Evolutionary conservation across 192 early-diverging fungal species (phyloP), one percentile per base, ranked within the genome.

Genomic region (Linnemannia hyalina): DNA sequence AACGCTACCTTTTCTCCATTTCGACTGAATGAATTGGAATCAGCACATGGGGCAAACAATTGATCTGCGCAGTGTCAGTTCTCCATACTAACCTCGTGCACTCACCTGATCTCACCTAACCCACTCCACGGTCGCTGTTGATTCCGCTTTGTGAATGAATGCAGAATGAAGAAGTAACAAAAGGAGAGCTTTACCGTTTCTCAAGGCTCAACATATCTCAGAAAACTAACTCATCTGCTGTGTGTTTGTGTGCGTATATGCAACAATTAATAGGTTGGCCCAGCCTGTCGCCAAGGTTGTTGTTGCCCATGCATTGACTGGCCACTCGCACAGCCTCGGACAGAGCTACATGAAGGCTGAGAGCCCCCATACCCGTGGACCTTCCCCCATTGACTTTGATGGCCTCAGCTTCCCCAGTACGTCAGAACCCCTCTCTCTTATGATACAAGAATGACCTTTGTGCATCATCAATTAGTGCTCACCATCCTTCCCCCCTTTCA

Each of bases 401-500:
- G 96, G 96, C 10, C 88, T 96, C 60, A 96, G 94, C 85, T 96
- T 95, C 93, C 96, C 96, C 52, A 96, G 96, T 96, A 95, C 89
- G 93, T 70, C 46, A 52, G 16, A 52, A 5, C 49, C 20, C 3
- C 49, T 52, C 49, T 52, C 41, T 18, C 49, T 6, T 52, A 20
- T 52, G 49, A 5, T 22, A 52, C 2, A 52, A 20, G 13, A 18
- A 20, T 20, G 44, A 46, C 22, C 20, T 18, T 7, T 60, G 8
- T 60, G n/a, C n/a, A 9, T 29, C 60, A 35, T 32, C 60, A 65
- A 32, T 65, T 4, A 13, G 26, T 29, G n/a, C 8, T 2, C n/a
- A 26, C 13, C n/a, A 29, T 29, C 60, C 60, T 11, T 57, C 8
- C 23, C 9, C 0, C 18, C 23, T 74, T 60, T 20, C 32, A n/a